phyloP scores from a whole-genome alignment of 2,329 filamentous ascomycete species.

The Pyricularia grisea region DNA sequence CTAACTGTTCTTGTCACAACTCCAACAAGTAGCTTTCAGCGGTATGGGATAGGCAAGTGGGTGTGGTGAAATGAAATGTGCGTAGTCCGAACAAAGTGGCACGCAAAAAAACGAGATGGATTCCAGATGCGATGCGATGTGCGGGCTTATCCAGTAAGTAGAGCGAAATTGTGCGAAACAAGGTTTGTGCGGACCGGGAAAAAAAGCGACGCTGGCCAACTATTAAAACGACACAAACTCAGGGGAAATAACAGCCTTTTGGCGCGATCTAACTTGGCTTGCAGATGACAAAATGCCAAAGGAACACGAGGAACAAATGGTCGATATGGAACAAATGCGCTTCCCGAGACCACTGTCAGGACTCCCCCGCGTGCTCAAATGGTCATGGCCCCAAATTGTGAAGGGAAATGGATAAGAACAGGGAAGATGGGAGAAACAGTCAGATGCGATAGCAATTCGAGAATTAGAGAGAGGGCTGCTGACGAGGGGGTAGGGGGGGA shows the following conservation, averaged over 20 bases:
- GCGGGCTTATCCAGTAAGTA: neutral
- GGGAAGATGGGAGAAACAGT: conserved; percentile 1
- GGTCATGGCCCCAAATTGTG: neutral
- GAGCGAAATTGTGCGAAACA: neutral
- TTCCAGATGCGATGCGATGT: neutral
- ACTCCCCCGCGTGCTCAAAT: neutral
- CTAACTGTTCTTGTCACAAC: neutral
- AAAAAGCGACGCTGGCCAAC: conserved; percentile 1
- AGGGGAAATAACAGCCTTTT: neutral
- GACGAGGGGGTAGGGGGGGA: neutral
- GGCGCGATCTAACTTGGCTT: neutral
- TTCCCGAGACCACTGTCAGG: neutral
- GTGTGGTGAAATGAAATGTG: neutral
- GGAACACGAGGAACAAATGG: neutral
- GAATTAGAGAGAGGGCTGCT: conserved; percentile 1
- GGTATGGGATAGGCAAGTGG: neutral
- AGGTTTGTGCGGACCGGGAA: neutral
- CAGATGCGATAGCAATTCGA: neutral
- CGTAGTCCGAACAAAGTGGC: neutral
- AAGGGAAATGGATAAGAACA: neutral
- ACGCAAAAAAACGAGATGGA: neutral
- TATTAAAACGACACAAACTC: neutral
- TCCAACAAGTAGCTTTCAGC: neutral
- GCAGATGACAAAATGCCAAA: neutral
- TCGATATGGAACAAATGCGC: neutral